Percentiles rank a stretch among this genome's conserved stretches.
These are phyloP conservation scores for Populus hybrid DNA, from an alignment of 441 rosid genomes.

Conservation along the genomic window DNA sequence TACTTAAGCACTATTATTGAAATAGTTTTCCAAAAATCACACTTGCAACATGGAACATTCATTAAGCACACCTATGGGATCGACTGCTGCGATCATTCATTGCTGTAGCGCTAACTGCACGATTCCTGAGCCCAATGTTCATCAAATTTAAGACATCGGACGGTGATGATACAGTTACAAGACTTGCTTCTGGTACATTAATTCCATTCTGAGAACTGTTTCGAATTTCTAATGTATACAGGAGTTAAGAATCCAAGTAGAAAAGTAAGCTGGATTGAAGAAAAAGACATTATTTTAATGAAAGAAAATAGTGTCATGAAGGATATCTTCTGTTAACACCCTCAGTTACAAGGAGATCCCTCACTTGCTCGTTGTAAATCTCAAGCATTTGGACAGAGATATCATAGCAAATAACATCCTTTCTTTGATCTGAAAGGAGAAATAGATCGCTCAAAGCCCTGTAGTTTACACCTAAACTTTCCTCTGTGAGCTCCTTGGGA, in stretches of 20 bases:
- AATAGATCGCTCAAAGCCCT: slow-evolving; percentile 91
- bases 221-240: slow-evolving; percentile 72
- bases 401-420: slow-evolving; percentile 65
- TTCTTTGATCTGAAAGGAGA: slow-evolving; percentile 79
- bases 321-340: slow-evolving; percentile 93
- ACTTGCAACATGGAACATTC: neutral
- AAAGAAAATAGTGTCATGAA: slow-evolving; percentile 25
- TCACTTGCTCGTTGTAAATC: slow-evolving; percentile 94
- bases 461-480: slow-evolving; percentile 81
- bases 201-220: slow-evolving; percentile 81
- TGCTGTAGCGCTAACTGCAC: slow-evolving; percentile 83
- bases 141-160: slow-evolving; percentile 68
- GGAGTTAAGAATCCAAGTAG: slow-evolving; percentile 40
- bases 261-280: neutral
- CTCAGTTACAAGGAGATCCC: slow-evolving; percentile 80
- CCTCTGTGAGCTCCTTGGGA: slow-evolving; percentile 76
- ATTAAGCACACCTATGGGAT: slow-evolving; percentile 65
- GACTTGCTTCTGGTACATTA: slow-evolving; percentile 79
- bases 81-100: slow-evolving; percentile 91
- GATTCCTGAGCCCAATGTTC: slow-evolving; percentile 74
- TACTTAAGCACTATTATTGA: neutral
- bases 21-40: neutral
- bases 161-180: slow-evolving; percentile 74
- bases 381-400: slow-evolving; percentile 97
- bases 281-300: neutral